These are phyloP conservation scores for Zygotorulaspora mrakii DNA, from an alignment of 1,139 yeast genomes.

Conservation along the genomic window DNA sequence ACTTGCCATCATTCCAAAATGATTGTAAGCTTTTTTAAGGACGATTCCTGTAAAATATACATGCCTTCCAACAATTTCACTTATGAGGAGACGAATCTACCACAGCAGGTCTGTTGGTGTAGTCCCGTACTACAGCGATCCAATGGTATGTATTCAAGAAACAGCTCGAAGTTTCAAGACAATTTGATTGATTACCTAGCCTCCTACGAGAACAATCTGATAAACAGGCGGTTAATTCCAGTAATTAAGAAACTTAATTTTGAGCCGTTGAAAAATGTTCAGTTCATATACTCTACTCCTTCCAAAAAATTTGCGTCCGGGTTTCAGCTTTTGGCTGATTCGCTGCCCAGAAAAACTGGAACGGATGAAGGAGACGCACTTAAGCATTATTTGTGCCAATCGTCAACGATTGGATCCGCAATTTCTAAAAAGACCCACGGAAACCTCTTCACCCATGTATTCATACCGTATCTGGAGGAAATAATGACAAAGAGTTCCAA, in stretches of 20 bases:
- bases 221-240: constrained; percentile 37
- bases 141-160: background rate
- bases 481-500: constrained; percentile 11
- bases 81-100: constrained; percentile 48
- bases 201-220: constrained; percentile 38
- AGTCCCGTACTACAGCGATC: constrained; percentile 44
- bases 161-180: constrained; percentile 36
- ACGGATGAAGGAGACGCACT: constrained; percentile 11
- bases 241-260: constrained; percentile 43
- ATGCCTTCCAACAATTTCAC: constrained; percentile 61
- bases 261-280: constrained; percentile 43
- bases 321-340: constrained; percentile 47
- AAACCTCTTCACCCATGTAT: constrained; percentile 54
- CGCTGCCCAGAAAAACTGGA: constrained; percentile 30
- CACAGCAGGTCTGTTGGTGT: constrained; percentile 65
- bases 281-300: constrained; percentile 58
- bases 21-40: constrained; percentile 54
- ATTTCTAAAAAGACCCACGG: constrained; percentile 38
- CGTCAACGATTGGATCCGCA: constrained; percentile 60
- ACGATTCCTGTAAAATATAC: constrained; percentile 46
- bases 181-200: constrained; percentile 46
- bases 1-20: constrained; percentile 63
- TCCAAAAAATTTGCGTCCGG: constrained; percentile 45
- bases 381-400: constrained; percentile 49
- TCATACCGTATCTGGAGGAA: constrained; percentile 46